phyloP scores from a whole-genome alignment of 2,329 filamentous ascomycete species.

The Cordyceps cateniannulata region DNA sequence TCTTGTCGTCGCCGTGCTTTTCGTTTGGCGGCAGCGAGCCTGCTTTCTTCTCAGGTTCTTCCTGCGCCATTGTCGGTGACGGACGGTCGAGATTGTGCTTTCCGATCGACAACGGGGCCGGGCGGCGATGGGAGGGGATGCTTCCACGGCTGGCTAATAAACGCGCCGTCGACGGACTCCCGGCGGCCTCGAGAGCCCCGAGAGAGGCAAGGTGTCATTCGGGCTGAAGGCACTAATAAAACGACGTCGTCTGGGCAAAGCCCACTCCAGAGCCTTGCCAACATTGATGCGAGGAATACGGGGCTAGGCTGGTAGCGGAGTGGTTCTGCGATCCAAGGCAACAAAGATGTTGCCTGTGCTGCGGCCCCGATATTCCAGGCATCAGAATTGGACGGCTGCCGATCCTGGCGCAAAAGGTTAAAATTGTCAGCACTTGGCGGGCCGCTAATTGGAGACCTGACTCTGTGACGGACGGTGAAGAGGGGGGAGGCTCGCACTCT shows the following conservation, averaged over 20 bases:
- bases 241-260: background rate
- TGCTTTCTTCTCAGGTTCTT: background rate
- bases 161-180: background rate
- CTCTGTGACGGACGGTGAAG: background rate
- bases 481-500: too few species aligned
- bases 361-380: background rate
- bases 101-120: background rate
- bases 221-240: conserved; percentile 14
- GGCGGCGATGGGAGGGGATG: background rate
- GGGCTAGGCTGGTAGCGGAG: background rate
- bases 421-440: background rate
- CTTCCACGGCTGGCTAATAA: background rate
- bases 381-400: background rate
- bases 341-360: background rate
- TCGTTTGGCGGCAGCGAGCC: background rate
- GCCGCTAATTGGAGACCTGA: background rate
- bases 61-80: background rate
- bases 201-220: background rate
- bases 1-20: conserved; percentile 15
- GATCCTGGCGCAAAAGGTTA: background rate
- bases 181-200: background rate
- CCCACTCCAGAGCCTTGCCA: background rate
- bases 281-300: conserved; percentile 2
- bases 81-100: background rate
- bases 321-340: background rate